Evolutionary conservation across 2,329 filamentous ascomycete genomes (phyloP).

Genomic region (Akanthomyces dipterigenus): DNA sequence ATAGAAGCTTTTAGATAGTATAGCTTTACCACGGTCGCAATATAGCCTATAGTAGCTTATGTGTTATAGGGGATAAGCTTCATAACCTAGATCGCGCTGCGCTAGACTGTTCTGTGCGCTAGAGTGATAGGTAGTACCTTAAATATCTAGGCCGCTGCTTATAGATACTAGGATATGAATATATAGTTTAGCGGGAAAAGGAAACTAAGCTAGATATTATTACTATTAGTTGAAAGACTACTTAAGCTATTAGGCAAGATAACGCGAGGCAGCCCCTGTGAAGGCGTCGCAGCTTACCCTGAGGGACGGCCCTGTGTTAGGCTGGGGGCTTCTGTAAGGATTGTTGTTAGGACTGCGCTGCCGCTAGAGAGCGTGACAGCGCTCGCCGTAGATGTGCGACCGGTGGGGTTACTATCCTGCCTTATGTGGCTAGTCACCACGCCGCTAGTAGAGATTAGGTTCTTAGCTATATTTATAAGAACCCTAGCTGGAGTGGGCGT

Average conservation of each 20-base stretch:
- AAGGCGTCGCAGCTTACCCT: background rate
- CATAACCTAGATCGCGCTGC: background rate
- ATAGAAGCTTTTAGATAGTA: background rate
- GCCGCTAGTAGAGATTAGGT: background rate
- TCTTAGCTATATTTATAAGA: background rate
- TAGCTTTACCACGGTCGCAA: background rate
- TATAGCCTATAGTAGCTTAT: background rate
- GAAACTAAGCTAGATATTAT: background rate
- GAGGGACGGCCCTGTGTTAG: background rate
- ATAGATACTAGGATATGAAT: background rate
- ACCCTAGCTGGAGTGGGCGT: background rate
- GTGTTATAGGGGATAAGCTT: background rate
- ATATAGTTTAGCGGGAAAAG: background rate
- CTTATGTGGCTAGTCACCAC: background rate
- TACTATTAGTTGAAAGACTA: background rate
- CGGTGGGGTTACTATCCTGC: background rate
- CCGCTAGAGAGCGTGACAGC: background rate
- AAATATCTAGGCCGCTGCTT: background rate
- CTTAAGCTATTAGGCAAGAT: background rate
- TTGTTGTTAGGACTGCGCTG: background rate
- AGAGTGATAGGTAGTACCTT: background rate
- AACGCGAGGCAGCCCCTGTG: background rate
- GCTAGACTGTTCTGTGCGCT: background rate
- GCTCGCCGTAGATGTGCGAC: background rate
- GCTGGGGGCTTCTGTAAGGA: background rate